Evolutionary conservation across 2,329 filamentous ascomycete species (phyloP).

Genomic region (Geoglossum cookeanum): DNA sequence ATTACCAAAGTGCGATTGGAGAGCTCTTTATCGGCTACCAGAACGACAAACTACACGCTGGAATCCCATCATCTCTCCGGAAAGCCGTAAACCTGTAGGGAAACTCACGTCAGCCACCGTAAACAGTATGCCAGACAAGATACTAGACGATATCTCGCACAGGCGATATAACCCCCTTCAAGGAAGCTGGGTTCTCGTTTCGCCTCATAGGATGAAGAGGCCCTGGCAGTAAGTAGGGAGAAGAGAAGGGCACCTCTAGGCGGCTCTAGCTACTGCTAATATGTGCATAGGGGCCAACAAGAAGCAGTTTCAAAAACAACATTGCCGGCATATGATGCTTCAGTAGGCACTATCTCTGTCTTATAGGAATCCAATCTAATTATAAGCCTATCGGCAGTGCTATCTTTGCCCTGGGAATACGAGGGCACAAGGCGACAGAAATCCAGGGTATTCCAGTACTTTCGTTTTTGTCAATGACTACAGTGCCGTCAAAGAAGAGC

Average conservation of each 20-base stretch:
- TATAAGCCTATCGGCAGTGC: constrained; percentile 34
- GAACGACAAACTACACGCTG: too few relatives aligned
- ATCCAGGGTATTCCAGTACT: constrained; percentile 70
- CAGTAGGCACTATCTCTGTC: constrained; percentile 24
- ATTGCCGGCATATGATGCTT: constrained; percentile 65
- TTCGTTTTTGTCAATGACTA: constrained; percentile 97
- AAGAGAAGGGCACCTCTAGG: not conserved
- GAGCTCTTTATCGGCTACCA: too few relatives aligned
- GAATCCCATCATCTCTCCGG: too few relatives aligned
- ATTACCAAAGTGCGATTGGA: too few relatives aligned
- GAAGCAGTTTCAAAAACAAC: constrained; percentile 48
- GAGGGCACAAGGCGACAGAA: constrained; percentile 68
- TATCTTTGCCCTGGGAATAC: constrained; percentile 88
- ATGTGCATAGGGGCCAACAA: constrained; percentile 46
- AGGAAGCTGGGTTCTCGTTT: constrained; percentile 83
- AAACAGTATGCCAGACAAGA: constrained; percentile 44
- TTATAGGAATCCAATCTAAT: not conserved
- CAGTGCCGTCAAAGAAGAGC: constrained; percentile 85
- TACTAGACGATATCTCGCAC: constrained; percentile 92
- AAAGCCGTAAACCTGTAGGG: too few relatives aligned
- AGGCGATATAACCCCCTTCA: constrained; percentile 82
- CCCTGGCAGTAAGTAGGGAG: constrained; percentile 71
- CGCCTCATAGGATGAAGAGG: constrained; percentile 86
- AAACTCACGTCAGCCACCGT: not conserved
- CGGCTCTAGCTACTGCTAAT: not conserved